Conservation (phyloP, 352 stramenopile species). For the Phytophthora europaea region DNA sequence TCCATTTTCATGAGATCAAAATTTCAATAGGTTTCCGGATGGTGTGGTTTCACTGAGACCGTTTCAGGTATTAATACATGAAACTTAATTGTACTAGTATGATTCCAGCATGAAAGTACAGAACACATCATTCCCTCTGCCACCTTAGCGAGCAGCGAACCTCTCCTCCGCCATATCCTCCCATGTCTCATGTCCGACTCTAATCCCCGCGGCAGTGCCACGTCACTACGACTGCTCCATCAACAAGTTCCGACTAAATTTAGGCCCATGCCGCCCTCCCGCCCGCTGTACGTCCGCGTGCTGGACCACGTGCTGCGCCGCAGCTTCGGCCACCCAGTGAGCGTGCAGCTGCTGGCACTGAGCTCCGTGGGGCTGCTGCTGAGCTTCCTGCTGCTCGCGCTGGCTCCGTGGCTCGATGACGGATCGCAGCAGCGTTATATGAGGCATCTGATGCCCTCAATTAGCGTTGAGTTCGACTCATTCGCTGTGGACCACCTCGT, state of each 20-base stretch:
- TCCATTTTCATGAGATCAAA: no score
- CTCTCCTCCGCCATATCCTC: no score
- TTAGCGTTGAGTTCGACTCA: constrained; percentile 58
- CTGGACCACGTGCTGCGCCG: constrained; percentile 57
- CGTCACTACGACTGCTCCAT: neutral
- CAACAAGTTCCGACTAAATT: no score
- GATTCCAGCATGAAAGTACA: no score
- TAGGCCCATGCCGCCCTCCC: constrained; percentile 15
- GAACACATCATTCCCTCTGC: no score
- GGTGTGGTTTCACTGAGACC: no score
- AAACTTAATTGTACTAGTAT: no score
- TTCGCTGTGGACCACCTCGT: constrained; percentile 79
- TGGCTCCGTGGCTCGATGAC: constrained; percentile 65
- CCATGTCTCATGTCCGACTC: neutral
- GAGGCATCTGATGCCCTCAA: constrained; percentile 54
- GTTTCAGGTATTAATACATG: no score
- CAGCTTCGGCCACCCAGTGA: constrained; percentile 66
- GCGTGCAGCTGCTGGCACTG: constrained; percentile 63
- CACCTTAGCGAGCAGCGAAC: no score
- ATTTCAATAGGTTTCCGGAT: no score
- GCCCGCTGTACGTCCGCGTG: constrained; percentile 38
- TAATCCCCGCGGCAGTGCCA: neutral
- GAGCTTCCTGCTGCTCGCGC: constrained; percentile 60
- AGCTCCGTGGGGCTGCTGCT: constrained; percentile 61
- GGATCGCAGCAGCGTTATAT: constrained; percentile 62